A percentile compares a stretch with the other conserved stretches of the same genome.
Conservation (phyloP, 352 stramenopile genomes). For the Phytophthora pseudosyringae region DNA sequence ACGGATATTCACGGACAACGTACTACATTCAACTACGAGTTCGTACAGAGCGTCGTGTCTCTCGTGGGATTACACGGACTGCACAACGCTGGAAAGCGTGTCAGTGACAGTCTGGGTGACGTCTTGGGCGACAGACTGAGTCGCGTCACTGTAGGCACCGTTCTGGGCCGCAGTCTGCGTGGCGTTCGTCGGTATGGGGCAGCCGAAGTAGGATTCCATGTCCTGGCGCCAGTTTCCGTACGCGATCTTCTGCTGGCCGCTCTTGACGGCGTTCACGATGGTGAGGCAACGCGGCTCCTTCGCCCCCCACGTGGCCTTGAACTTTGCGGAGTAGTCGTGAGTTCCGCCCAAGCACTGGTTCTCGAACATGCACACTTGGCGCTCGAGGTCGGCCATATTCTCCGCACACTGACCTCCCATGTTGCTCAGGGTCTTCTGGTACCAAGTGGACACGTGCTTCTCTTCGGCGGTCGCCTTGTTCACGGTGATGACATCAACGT, state of each 20-base stretch:
- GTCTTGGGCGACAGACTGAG: constrained; percentile 18
- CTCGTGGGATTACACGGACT: constrained; percentile 26
- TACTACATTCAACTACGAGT: constrained; percentile 20
- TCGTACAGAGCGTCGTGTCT: constrained; percentile 5
- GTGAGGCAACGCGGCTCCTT: constrained; percentile 47
- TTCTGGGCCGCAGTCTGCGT: constrained; percentile 19
- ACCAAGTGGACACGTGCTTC: constrained; percentile 45
- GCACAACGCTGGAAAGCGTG: constrained; percentile 23
- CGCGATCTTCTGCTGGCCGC: constrained; percentile 39
- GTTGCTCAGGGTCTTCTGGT: constrained; percentile 37
- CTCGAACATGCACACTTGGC: constrained; percentile 60
- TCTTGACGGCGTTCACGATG: constrained; percentile 53
- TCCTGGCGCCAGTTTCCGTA: constrained; percentile 40
- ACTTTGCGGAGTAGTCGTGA: constrained; percentile 45
- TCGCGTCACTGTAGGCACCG: constrained; percentile 6
- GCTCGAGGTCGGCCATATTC: constrained; percentile 54
- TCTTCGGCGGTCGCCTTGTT: constrained; percentile 30
- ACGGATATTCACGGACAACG: neutral
- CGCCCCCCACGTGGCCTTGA: constrained; percentile 52
- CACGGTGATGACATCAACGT: constrained; percentile 43
- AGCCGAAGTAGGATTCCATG: constrained; percentile 55
- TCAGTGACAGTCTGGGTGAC: constrained; percentile 6
- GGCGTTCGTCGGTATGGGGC: constrained; percentile 36
- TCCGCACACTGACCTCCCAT: constrained; percentile 44
- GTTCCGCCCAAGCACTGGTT: constrained; percentile 56